These are phyloP conservation scores for Globisporangium cylindrosporum DNA, from an alignment of 352 stramenopile genomes.

Conservation along the genomic window DNA sequence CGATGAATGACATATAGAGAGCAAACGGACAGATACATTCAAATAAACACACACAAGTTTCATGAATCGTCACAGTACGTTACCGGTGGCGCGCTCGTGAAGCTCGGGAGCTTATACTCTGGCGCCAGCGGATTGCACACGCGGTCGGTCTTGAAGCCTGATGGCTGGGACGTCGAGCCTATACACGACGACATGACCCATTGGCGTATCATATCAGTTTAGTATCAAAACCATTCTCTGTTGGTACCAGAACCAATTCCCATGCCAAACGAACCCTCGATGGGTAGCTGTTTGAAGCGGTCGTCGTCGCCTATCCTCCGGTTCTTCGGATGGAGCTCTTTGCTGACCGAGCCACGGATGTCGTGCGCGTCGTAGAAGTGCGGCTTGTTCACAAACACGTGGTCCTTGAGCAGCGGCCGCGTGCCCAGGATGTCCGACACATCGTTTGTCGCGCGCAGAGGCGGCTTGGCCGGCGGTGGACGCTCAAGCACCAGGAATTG, in stretches of 20 bases:
- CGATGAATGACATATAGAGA: constrained; percentile 1
- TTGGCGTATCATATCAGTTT: neutral
- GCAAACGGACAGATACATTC: neutral
- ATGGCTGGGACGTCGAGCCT: constrained; percentile 34
- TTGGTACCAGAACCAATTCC: neutral
- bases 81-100: constrained; percentile 40
- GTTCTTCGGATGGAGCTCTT: constrained; percentile 54
- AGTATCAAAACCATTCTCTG: neutral
- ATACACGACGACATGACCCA: neutral
- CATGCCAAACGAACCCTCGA: constrained; percentile 33
- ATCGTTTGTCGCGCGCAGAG: constrained; percentile 55
- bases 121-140: constrained; percentile 60
- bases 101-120: constrained; percentile 59
- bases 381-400: constrained; percentile 62
- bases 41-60: neutral
- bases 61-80: too few relatives aligned
- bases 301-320: constrained; percentile 47
- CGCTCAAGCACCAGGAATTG: constrained; percentile 45
- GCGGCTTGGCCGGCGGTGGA: constrained; percentile 23
- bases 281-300: constrained; percentile 68
- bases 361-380: constrained; percentile 63
- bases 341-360: constrained; percentile 56
- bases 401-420: constrained; percentile 49
- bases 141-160: constrained; percentile 63
- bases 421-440: constrained; percentile 62